These are phyloP conservation scores for Dioscorea dumetorum DNA, from an alignment of 106 monocot species.

Conservation along the genomic window DNA sequence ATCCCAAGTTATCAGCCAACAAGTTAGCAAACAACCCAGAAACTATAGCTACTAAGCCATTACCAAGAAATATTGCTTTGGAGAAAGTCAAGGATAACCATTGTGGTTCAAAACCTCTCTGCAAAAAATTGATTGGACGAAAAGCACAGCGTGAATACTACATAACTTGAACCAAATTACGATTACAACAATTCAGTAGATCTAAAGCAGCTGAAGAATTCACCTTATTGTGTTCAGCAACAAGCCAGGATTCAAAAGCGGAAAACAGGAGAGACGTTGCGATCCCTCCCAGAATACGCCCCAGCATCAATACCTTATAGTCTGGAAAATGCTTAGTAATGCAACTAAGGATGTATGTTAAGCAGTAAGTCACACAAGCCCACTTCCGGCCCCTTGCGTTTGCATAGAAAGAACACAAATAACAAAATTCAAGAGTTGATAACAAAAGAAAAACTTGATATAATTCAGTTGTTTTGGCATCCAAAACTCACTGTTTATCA, in stretches of 20 bases:
- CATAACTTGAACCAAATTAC: background rate
- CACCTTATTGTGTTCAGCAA: conserved; percentile 96
- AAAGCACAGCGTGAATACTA: conserved; percentile 2
- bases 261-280: conserved; percentile 94
- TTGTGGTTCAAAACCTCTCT: conserved; percentile 96
- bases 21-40: conserved; percentile 82
- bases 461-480: background rate
- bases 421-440: background rate
- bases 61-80: conserved; percentile 98
- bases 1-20: conserved; percentile 75
- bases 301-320: conserved; percentile 87
- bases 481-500: conserved; percentile 66
- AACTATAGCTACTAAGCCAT: conserved; percentile 86
- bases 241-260: conserved; percentile 98
- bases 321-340: conserved; percentile 91
- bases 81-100: conserved; percentile 98
- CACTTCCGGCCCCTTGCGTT: conserved; percentile 81
- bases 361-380: conserved; percentile 93
- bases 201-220: background rate
- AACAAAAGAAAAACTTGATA: background rate
- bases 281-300: conserved; percentile 87
- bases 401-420: too few relatives aligned
- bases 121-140: conserved; percentile 2
- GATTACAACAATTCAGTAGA: too few relatives aligned
- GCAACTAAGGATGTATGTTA: conserved; percentile 92